Base-by-base conservation (phyloP, 768 basidiomycete species). In the Antrodiella citrinella region DNA sequence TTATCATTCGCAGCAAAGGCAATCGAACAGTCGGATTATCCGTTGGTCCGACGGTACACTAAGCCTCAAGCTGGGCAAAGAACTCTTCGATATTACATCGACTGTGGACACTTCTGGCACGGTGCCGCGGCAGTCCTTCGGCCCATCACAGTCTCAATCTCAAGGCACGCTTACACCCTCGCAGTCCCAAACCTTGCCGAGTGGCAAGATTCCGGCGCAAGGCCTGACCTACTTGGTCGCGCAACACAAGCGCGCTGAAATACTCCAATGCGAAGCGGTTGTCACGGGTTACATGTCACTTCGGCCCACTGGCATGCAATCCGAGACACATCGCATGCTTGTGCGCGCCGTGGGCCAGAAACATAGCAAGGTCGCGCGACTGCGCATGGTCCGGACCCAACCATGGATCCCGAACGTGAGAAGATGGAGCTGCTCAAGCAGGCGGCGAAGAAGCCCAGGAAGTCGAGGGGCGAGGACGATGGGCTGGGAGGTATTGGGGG, bases 1-100 rank as follows among this genome's bases (percentile, higher is more conserved):
- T n/a, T n/a, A n/a, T n/a, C n/a, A n/a, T n/a, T 5, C 38, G 13
- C 64, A 96, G 93, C 72, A 69, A 56, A 78, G 84, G 55, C 86
- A 94, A 72, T 91, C 91, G 13, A 99, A 99, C 62, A 82, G 86
- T 54, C 85, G 93, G 24, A 72, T 97, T 35, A 81, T 99, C 51
- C 81, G 87, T 12, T 99, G 96, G 96, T 96, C 93, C 4, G 96
- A 99, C 63, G 95, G 95, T 13, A 78, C 87, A 12, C 69, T 92
- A 50, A 94, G 92, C 58, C 77, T 99, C 24, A 86, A 89, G 55
- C 71, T 99, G 49, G 96, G 96, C 40, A 87, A 89, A 65, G 95
- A 98, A 61, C 72, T 96, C 3, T 98, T 94, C 67, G 93, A 97
- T 69, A 82, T 98, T 46, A 82, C 78, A 47, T 80, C 86, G 65